Base-by-base conservation (phyloP, 208 protist genomes). In the Crithidia thermophila region DNA sequence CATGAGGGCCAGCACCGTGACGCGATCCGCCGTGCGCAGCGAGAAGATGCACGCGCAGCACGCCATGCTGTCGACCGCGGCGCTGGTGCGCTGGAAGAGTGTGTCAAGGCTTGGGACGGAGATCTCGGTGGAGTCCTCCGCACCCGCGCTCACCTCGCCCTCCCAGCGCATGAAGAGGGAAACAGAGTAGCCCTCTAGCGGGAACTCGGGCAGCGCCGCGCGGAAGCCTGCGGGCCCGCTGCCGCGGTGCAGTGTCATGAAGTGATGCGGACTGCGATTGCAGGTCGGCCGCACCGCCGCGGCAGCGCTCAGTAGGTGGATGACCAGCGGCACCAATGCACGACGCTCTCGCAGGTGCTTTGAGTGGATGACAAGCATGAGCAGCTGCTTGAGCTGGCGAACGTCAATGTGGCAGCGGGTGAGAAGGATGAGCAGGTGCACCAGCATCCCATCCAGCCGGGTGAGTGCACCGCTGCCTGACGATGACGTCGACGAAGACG, bases 351-450 rank as follows among this genome's bases (percentile, higher is more conserved):
- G 77, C 37, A 75, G 57, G 43, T 52, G 65, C 21, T 51, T 49
- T 0, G 80, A 73, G 49, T 90, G 75, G n/a, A 84, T 78, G 30
- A 91, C 75, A 28, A 71, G 61, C 42, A 88, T 72, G 16, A 95
- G 67, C 36, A 93, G 71, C 45, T 86, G 87, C 52, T 95, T 95
- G 57, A 90, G 59, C 69, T 95, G 83, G 0, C 81, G 78, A n/a
- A 93, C 84, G 60, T 81, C 80, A 8, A 95, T 74, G 67, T 93
- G 82, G 52, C 85, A 76, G 28, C 63, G 73, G 5, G 81, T 58
- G 20, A 87, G 69, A 20, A 64, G 45, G 39, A 79, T 85, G 20
- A 94, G 73, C 31, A 89, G 69, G 3, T 20, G 20, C 16, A 80
- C 34, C 7, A 88, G 40, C 56, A 75, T 70, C n/a, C 55, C 69